phyloP scores from a whole-genome alignment of 1,284 basidiomycete genomes.

The Sporisorium reilianum region DNA sequence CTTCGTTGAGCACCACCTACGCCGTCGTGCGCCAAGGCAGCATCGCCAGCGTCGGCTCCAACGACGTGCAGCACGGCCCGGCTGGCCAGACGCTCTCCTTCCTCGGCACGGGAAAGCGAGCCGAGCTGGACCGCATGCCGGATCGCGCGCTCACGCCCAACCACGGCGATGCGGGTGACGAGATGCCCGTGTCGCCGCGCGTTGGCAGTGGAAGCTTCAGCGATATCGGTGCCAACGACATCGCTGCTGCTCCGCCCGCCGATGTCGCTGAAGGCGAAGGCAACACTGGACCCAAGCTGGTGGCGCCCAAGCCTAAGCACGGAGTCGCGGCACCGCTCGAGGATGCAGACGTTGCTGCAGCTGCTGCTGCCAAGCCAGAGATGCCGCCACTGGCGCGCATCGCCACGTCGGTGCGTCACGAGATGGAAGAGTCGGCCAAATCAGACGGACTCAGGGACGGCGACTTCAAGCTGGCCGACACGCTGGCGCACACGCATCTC shows the following conservation, averaged over 20 bases:
- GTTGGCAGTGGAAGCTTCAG: constrained; percentile 33
- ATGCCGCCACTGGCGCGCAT: constrained; percentile 51
- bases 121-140: constrained; percentile 35
- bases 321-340: constrained; percentile 38
- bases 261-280: constrained; percentile 22
- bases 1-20: constrained; percentile 5
- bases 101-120: constrained; percentile 43
- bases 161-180: constrained; percentile 32
- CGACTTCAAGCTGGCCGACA: constrained; percentile 65
- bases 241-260: constrained; percentile 43
- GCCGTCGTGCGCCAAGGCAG: constrained; percentile 32
- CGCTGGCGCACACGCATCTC: constrained; percentile 46
- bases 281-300: constrained; percentile 13
- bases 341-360: constrained; percentile 14
- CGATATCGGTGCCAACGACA: constrained; percentile 33
- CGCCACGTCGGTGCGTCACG: constrained; percentile 49
- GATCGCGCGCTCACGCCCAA: constrained; percentile 50
- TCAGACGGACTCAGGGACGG: constrained; percentile 59
- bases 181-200: constrained; percentile 32
- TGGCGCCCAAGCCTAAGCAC: constrained; percentile 40
- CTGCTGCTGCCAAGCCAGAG: not conserved
- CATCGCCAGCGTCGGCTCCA: constrained; percentile 38
- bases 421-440: constrained; percentile 59
- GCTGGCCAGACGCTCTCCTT: constrained; percentile 47
- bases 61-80: constrained; percentile 55